Conservation (phyloP, 1,139 yeast species). For the Scheffersomyces illinoinensis region DNA sequence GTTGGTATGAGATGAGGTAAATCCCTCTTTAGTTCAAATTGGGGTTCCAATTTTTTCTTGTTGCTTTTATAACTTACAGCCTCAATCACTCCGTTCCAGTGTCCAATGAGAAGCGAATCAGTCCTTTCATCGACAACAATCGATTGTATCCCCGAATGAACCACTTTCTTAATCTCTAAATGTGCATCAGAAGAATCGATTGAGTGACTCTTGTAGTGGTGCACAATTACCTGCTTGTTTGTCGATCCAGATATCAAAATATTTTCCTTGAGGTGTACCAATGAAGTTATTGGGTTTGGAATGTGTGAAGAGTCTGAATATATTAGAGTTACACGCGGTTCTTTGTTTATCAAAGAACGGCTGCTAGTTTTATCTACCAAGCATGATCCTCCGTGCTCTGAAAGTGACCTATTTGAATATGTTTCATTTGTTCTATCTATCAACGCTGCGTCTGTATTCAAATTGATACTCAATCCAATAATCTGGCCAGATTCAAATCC, state of each 20-base stretch:
- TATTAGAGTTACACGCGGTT: constrained; percentile 17
- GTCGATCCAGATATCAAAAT: constrained; percentile 46
- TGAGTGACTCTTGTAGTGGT: constrained; percentile 19
- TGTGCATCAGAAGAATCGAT: constrained; percentile 11
- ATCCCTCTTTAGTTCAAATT: constrained; percentile 6
- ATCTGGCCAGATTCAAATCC: constrained; percentile 65
- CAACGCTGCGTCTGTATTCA: constrained; percentile 1
- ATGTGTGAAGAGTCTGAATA: constrained; percentile 31
- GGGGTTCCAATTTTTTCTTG: constrained; percentile 5
- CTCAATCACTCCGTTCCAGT: constrained; percentile 42
- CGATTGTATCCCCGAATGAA: constrained; percentile 11
- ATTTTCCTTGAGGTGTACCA: constrained; percentile 21
- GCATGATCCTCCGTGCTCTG: constrained; percentile 1
- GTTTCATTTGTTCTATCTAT: constrained; percentile 1
- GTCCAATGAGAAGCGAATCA: constrained; percentile 26
- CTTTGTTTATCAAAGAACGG: constrained; percentile 22
- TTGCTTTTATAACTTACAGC: constrained; percentile 15
- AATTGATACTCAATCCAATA: constrained; percentile 27
- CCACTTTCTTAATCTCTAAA: constrained; percentile 1
- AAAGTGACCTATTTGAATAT: background rate
- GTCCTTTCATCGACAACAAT: constrained; percentile 10
- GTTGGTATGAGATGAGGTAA: constrained; percentile 10
- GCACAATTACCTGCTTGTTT: constrained; percentile 30
- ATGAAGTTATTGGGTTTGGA: constrained; percentile 54
- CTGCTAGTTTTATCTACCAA: background rate